Percentiles rank a stretch among this genome's conserved stretches.
Evolutionary conservation across 331 rosid genomes (phyloP).

Genomic region (Prunus yedoensis): DNA sequence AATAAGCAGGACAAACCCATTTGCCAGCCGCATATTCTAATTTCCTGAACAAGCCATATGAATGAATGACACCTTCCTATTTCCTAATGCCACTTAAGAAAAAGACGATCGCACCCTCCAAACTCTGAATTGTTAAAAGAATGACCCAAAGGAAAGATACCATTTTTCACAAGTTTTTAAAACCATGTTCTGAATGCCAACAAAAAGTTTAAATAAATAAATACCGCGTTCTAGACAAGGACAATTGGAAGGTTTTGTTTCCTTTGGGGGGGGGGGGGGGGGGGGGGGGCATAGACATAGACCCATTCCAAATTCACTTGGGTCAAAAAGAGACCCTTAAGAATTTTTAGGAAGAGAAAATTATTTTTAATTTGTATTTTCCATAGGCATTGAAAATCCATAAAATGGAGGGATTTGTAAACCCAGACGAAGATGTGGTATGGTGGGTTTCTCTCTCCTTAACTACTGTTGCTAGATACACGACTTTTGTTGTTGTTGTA

Average conservation of each 20-base stretch:
- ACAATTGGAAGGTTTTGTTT: background rate
- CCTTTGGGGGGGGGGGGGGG: too few relatives aligned
- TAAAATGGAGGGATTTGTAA: too few relatives aligned
- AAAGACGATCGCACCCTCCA: conserved; percentile 3
- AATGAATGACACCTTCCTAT: background rate
- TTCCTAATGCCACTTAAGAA: background rate
- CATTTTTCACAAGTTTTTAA: background rate
- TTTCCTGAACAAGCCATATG: background rate
- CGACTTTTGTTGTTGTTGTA: background rate
- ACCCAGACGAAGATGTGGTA: too few relatives aligned
- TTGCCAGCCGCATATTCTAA: background rate
- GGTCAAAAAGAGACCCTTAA: background rate
- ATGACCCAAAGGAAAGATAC: too few relatives aligned
- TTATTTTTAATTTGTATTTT: too few relatives aligned
- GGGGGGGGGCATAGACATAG: background rate
- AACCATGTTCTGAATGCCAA: background rate
- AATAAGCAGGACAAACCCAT: background rate
- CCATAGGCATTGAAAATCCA: too few relatives aligned
- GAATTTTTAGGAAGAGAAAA: too few relatives aligned
- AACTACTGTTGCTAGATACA: background rate
- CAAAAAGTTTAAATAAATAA: too few relatives aligned
- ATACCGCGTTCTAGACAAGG: background rate
- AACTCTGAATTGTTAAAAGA: too few relatives aligned
- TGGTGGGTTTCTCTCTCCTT: background rate
- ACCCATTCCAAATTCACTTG: background rate